phyloP scores from a whole-genome alignment of 1,139 yeast species.

The Yarrowia galli region DNA sequence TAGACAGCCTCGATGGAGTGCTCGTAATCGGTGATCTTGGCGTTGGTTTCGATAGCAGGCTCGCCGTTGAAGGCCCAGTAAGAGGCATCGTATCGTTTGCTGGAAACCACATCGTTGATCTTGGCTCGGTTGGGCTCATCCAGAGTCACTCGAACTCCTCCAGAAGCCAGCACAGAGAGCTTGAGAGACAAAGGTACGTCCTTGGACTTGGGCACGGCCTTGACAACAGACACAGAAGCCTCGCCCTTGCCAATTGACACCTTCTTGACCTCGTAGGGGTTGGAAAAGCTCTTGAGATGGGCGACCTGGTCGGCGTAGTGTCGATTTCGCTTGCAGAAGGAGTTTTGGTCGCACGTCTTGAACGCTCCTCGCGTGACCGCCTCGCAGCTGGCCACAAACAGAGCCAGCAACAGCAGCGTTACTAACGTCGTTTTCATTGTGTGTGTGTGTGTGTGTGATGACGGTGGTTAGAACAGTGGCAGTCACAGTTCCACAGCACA shows the following conservation, averaged over 20 bases:
- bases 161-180: conserved; percentile 34
- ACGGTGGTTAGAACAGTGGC: no score
- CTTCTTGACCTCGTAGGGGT: conserved; percentile 15
- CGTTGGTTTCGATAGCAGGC: conserved; percentile 33
- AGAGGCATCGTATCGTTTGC: conserved; percentile 66
- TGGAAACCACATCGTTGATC: conserved; percentile 44
- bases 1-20: conserved; percentile 54
- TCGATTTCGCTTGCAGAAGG: conserved; percentile 85
- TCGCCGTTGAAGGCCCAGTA: conserved; percentile 63
- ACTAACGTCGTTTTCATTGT: conserved; percentile 21
- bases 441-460: background rate
- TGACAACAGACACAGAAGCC: conserved; percentile 10
- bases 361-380: conserved; percentile 76
- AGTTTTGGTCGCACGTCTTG: conserved; percentile 80
- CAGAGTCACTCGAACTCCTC: conserved; percentile 43
- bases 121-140: conserved; percentile 32
- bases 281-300: background rate
- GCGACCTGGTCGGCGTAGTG: conserved; percentile 64
- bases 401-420: conserved; percentile 39
- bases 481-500: no score
- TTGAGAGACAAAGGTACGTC: conserved; percentile 14
- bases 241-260: conserved; percentile 24
- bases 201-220: conserved; percentile 6
- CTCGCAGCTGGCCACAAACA: conserved; percentile 42
- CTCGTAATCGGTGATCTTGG: conserved; percentile 38